Evolutionary conservation across 2,329 filamentous ascomycete species (phyloP), one percentile per base, ranked within the genome.

Genomic region (Nemania serpens): DNA sequence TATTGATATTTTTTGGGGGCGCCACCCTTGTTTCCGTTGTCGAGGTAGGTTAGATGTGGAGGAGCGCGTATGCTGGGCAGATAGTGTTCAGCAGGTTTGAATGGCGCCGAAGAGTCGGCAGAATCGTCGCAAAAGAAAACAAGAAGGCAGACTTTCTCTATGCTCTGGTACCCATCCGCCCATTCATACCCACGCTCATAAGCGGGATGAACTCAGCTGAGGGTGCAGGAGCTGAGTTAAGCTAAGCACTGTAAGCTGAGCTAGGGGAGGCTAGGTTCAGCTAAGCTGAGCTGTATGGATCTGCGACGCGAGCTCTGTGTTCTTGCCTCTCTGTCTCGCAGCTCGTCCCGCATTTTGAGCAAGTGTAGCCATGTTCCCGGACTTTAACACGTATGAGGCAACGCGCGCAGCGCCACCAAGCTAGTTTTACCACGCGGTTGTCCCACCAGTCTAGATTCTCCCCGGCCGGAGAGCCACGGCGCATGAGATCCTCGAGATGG

Each of bases 321-420:
- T 61, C 55, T 13, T 64, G 66, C 51, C 80, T 73, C 66, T 77
- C 77, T 11, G 71, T 61, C 68, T 84, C 82, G 69, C 81, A 82
- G 2, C 71, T 66, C 12, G 70, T 77, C 63, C 78, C 80, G 74
- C 84, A 86, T 13, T 68, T 62, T 5, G 75, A 73, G 69, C 84
- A 86, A 45, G 77, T 74, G 66, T 77, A 84, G 20, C 75, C 76
- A 37, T 75, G 61, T 51, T 71, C 69, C 17, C 73, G 71, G 62
- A 82, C 71, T 54, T 71, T 65, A 55, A 84, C 78, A 42, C 82
- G 75, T 61, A 66, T 66, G 48, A 86, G 77, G 67, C 84, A 86
- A 61, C 79, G 79, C 51, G 77, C 75, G 72, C 84, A 86, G 37
- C 84, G 78, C 82, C 82, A 86, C 82, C 82, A 85, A 2, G 67